Evolutionary conservation across 257 asterid genomes (phyloP), one percentile per base, ranked within the genome.

Genomic region (Plantago ovata): DNA sequence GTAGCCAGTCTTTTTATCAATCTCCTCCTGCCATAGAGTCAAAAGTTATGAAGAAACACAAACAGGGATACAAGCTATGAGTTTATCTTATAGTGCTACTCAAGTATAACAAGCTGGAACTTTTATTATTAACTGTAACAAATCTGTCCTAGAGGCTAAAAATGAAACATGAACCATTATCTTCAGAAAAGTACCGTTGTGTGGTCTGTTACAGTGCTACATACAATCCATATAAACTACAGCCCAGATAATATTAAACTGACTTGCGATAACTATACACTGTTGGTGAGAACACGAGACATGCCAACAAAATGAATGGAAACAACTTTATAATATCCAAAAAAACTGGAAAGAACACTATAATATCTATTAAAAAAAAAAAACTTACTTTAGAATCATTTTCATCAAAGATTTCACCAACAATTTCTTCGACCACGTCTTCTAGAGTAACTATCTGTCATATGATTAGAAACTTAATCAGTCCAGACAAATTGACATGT

Each of bases 371-470:
- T n/a, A n/a, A n/a, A n/a, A n/a, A n/a, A n/a, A n/a, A n/a, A n/a
- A n/a, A 63, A 32, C 90, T 76, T 83, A 89, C 99, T 75, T 84
- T 89, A 11, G 99, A 93, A 72, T 93, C 99, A 57, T 93, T 89
- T 82, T 93, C 99, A 14, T 93, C 99, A 69, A 89, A 89, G 64
- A 93, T 89, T 76, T 93, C 99, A 71, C 99, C 99, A 74, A 93
- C 99, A 67, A 93, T 93, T 78, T 93, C 99, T 75, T 89, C 99
- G 65, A 93, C 97, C 77, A 93, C 97, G 19, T 93, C 97, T 75
- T 93, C 99, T 69, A 93, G 97, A 62, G 99, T 93, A 51, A 93
- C 99, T 45, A 93, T 74, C 99, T 93, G 95, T 66, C 53, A 47
- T 47, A 55, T 53, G 60, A 72, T 33, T 16, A 71, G 47, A 47